Percentiles rank a stretch among this genome's conserved stretches.
Conservation (phyloP, 2,329 filamentous ascomycete genomes). For the Phialophora chinensis region DNA sequence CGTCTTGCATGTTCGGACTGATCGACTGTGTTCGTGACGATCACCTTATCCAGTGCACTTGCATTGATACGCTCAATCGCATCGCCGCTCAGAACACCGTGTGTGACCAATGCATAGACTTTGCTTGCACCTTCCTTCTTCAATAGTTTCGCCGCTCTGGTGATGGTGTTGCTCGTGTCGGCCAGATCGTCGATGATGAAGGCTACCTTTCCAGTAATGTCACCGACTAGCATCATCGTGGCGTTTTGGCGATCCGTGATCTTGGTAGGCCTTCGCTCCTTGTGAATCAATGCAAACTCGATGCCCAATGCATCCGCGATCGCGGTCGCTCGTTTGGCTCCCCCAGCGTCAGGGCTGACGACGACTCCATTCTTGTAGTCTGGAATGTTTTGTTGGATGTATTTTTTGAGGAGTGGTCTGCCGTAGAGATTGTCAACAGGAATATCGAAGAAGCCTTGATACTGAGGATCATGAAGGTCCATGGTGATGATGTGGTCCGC, state of each 20-base stretch:
- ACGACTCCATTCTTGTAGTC: constrained; percentile 86
- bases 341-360: constrained; percentile 94
- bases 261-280: constrained; percentile 89
- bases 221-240: constrained; percentile 93
- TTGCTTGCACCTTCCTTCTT: constrained; percentile 90
- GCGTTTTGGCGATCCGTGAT: constrained; percentile 80
- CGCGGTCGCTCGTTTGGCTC: constrained; percentile 92
- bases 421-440: constrained; percentile 97
- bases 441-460: constrained; percentile 98
- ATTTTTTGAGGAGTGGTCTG: constrained; percentile 62
- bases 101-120: constrained; percentile 90
- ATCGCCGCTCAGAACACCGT: constrained; percentile 93
- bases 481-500: constrained; percentile 97
- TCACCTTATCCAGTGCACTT: constrained; percentile 87
- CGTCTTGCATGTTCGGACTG: constrained; percentile 78
- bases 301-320: constrained; percentile 93
- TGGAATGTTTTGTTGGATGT: constrained; percentile 79
- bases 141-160: constrained; percentile 91
- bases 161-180: constrained; percentile 97
- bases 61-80: constrained; percentile 93
- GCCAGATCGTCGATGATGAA: constrained; percentile 94
- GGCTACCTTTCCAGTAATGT: constrained; percentile 78
- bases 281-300: constrained; percentile 97
- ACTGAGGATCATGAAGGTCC: constrained; percentile 95
- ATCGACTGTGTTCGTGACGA: constrained; percentile 94